Evolutionary conservation across 345 rosid genomes (phyloP).

Genomic region (Eucalyptus virginea): DNA sequence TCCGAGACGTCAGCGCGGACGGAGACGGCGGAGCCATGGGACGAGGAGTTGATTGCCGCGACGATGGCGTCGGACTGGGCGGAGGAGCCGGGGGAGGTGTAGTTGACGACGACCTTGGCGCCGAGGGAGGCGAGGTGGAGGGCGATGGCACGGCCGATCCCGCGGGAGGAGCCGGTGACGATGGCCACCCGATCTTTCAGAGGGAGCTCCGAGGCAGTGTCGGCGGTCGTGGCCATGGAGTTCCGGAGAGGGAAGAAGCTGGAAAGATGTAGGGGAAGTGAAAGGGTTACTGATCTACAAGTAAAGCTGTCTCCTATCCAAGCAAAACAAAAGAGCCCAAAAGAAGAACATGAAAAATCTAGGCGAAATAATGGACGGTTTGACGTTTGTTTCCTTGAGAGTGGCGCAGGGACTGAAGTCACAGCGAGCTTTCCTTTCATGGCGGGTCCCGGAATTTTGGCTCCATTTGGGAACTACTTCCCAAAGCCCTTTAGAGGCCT

Average conservation of each 20-base stretch:
- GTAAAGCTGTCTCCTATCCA: background rate
- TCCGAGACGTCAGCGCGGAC: slow-evolving; percentile 20
- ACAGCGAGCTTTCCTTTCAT: background rate
- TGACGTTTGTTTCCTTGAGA: background rate
- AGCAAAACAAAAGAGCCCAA: background rate
- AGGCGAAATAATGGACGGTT: background rate
- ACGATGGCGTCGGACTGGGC: slow-evolving; percentile 11
- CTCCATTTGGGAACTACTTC: no score
- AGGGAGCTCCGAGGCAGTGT: background rate
- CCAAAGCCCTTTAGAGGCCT: no score
- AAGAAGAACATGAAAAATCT: no score
- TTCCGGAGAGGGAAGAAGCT: background rate
- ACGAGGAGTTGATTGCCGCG: slow-evolving; percentile 5
- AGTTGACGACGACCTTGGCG: slow-evolving; percentile 19
- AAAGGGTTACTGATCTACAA: background rate
- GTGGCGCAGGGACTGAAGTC: background rate
- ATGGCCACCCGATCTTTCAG: slow-evolving; percentile 20
- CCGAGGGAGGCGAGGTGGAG: slow-evolving; percentile 28
- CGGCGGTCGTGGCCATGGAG: background rate
- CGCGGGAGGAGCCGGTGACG: slow-evolving; percentile 35
- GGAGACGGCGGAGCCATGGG: background rate
- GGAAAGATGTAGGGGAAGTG: background rate
- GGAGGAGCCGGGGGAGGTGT: slow-evolving; percentile 2
- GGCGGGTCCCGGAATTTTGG: background rate
- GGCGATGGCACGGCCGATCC: slow-evolving; percentile 25